These are phyloP conservation scores for Fagopyrum esculentum DNA, from an alignment of 148 eudicot genomes.

Conservation along the genomic window DNA sequence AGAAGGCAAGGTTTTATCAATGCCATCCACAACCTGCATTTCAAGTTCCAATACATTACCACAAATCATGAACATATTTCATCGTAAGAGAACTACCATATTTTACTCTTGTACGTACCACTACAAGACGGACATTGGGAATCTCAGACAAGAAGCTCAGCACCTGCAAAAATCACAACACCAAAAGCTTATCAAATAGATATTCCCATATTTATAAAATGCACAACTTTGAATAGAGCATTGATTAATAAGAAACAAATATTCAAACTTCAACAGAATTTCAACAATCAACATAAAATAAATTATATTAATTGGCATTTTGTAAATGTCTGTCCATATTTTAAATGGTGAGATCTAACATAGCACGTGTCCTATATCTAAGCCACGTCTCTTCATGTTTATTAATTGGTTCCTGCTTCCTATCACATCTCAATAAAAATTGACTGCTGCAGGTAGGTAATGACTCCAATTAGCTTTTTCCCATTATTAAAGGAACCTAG, in stretches of 20 bases:
- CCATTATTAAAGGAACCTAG: too few species aligned
- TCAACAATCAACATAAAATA: too few species aligned
- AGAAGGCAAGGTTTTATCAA: constrained; percentile 1
- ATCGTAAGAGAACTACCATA: neutral
- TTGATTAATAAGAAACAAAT: neutral
- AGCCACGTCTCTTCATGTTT: too few species aligned
- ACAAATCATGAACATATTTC: neutral
- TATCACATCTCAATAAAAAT: too few species aligned
- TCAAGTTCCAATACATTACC: neutral
- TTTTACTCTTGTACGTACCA: constrained; percentile 45
- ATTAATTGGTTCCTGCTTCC: too few species aligned
- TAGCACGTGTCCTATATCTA: too few species aligned
- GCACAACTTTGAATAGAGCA: neutral
- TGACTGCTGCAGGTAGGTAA: too few species aligned
- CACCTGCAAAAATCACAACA: constrained; percentile 36
- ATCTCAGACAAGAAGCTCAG: constrained; percentile 82
- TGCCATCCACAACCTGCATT: constrained; percentile 8
- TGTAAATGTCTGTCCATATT: too few species aligned
- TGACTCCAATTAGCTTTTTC: too few species aligned
- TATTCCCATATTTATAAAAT: neutral
- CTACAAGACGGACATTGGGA: constrained; percentile 65
- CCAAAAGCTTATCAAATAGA: neutral
- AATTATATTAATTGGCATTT: too few species aligned
- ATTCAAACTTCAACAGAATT: neutral
- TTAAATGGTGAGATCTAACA: too few species aligned